Base-by-base conservation (phyloP, 768 basidiomycete species). In the Mycena amicta region DNA sequence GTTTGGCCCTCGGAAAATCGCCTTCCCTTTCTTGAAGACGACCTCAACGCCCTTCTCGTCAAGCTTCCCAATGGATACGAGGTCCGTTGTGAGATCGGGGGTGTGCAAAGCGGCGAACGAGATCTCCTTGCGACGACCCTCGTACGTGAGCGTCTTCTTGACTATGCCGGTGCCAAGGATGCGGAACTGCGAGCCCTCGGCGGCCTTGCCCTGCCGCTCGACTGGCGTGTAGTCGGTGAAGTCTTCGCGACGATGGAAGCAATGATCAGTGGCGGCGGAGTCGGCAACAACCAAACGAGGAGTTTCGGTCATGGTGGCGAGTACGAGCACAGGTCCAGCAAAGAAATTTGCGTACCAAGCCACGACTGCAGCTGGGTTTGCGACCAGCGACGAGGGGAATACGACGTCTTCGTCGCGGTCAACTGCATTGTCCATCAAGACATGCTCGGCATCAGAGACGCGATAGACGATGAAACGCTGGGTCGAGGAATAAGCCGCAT, bases 231-330 rank as follows among this genome's bases (percentile, higher is more conserved):
- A 61, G 22, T 56, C 55, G 4, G 22, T 30, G 22, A 61, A 61
- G 20, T 61, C 60, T 8, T 53, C 51, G 1, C 60, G 55, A 1
- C 23, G 5, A 4, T 50, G 16, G 39, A 61, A 61, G 28, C 60
- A 61, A 18, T 61, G 60, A 4, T 61, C 60, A 2, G 55, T 61
- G 1, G 55, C 60, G 0, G 54, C 60, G 2, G 60, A 61, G 25
- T 61, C 60, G 2, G 51, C 31, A 13, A 61, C 59, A 12, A 37
- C 52, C 23, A 37, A 39, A 33, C 20, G 20, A 6, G 43, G 22
- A 8, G 31, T 5, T 5, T 39, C 25, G 31, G 33, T 23, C 22
- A 4, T 13, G 20, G 27, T n/a, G n/a, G 52, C 33, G 13, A 41
- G n/a, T 8, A 15, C 37, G 23, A 27, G 20, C 22, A 23, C 13